Conservation (phyloP, 768 basidiomycete genomes). For the Mycena rosella region DNA sequence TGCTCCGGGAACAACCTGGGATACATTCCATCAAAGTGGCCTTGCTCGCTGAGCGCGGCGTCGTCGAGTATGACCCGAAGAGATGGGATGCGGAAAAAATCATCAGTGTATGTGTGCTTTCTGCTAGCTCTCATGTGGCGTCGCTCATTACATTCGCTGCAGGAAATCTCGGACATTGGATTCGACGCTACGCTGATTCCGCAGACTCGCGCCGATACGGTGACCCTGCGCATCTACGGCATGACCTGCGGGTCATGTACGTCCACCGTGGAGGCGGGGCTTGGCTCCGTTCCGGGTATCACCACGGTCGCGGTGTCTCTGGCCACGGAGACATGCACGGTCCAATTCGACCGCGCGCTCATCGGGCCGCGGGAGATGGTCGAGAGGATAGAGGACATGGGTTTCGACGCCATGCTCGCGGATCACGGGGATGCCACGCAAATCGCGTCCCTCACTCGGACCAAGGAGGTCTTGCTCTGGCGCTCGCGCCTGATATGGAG, state of each 20-base stretch:
- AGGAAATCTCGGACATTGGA: slow-evolving; percentile 95
- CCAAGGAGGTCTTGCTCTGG: slow-evolving; percentile 96
- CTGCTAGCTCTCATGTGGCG: not conserved
- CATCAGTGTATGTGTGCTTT: slow-evolving; percentile 65
- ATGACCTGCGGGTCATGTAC: slow-evolving; percentile 93
- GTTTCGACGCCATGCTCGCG: slow-evolving; percentile 89
- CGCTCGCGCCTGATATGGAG: slow-evolving; percentile 79
- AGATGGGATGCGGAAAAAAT: slow-evolving; percentile 89
- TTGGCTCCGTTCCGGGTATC: slow-evolving; percentile 81
- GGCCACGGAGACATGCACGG: slow-evolving; percentile 78
- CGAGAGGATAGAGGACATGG: slow-evolving; percentile 87
- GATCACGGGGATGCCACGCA: slow-evolving; percentile 88
- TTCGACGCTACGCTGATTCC: slow-evolving; percentile 90
- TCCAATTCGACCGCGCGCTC: slow-evolving; percentile 80
- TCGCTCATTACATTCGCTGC: slow-evolving; percentile 27
- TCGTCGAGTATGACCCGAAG: slow-evolving; percentile 88
- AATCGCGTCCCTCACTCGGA: slow-evolving; percentile 85
- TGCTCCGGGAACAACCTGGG: slow-evolving; percentile 87
- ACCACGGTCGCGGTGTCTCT: slow-evolving; percentile 78
- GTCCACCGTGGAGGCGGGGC: slow-evolving; percentile 77
- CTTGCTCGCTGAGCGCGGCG: slow-evolving; percentile 93
- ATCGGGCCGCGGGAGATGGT: slow-evolving; percentile 91
- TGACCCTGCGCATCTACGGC: slow-evolving; percentile 87
- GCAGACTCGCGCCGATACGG: slow-evolving; percentile 69
- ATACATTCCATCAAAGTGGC: slow-evolving; percentile 94